phyloP scores from a whole-genome alignment of 768 basidiomycete species.

The Boletus tomentosulus region DNA sequence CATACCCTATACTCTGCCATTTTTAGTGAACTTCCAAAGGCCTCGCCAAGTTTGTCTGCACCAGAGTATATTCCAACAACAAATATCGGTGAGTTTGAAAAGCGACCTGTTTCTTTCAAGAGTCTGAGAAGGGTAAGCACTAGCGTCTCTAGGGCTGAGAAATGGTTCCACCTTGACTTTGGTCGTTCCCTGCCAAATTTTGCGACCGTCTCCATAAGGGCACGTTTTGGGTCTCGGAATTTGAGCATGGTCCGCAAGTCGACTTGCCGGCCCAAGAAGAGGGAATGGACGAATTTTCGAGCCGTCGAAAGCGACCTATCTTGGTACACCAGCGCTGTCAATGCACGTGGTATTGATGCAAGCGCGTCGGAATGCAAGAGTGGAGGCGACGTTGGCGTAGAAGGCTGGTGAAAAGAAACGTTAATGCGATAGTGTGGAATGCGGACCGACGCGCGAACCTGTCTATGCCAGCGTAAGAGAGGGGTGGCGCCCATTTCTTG shows the following conservation, averaged over 20 bases:
- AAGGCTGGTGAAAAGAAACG: conserved; percentile 36
- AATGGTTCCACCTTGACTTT: conserved; percentile 52
- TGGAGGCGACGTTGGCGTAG: conserved; percentile 43
- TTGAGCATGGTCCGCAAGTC: conserved; percentile 79
- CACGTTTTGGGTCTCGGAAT: conserved; percentile 77
- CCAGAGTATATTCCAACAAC: conserved; percentile 94
- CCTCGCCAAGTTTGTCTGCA: conserved; percentile 84
- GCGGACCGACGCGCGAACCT: conserved; percentile 38
- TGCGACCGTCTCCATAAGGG: conserved; percentile 66
- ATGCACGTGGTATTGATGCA: conserved; percentile 78
- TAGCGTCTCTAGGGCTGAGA: neutral
- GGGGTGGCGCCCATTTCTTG: conserved; percentile 78
- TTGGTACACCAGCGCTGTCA: conserved; percentile 87
- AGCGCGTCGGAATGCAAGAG: conserved; percentile 83
- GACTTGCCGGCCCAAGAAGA: conserved; percentile 82
- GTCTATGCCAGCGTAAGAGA: conserved; percentile 78
- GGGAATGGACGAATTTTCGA: conserved; percentile 82
- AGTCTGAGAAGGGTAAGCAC: conserved; percentile 44
- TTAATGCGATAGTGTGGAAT: neutral
- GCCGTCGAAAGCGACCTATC: conserved; percentile 80
- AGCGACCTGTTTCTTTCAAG: conserved; percentile 89
- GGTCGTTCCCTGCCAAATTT: conserved; percentile 65
- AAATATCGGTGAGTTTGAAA: conserved; percentile 85
- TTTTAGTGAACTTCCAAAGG: conserved; percentile 85
- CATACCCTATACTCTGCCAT: conserved; percentile 93